Conservation (phyloP, 164 flowering plant genomes). For the Taxillus chinensis region DNA sequence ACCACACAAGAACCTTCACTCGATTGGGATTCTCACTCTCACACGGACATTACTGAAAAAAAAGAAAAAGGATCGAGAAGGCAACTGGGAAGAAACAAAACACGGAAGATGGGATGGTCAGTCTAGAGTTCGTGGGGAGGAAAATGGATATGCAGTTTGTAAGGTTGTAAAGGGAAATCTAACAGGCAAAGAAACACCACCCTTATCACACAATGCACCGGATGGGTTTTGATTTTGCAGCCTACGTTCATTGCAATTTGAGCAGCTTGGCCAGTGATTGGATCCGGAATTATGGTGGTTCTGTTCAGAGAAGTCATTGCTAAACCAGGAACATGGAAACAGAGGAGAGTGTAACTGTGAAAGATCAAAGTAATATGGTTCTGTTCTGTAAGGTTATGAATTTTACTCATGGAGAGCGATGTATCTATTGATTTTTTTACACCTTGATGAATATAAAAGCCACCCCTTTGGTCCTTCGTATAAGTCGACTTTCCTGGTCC, state of each 20-base stretch:
- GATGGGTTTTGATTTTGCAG: constrained; percentile 44
- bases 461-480: too few relatives aligned
- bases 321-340: too few relatives aligned
- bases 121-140: constrained; percentile 3
- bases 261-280: constrained; percentile 49
- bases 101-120: constrained; percentile 4
- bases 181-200: constrained; percentile 6
- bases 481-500: too few relatives aligned
- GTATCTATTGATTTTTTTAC: too few relatives aligned
- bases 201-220: constrained; percentile 24
- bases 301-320: background rate
- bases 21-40: constrained; percentile 45
- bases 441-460: too few relatives aligned
- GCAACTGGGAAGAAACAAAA: constrained; percentile 18
- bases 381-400: too few relatives aligned
- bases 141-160: constrained; percentile 4
- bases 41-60: constrained; percentile 9
- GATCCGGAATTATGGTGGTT: constrained; percentile 21
- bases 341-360: too few relatives aligned
- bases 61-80: constrained; percentile 44
- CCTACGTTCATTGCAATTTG: constrained; percentile 34
- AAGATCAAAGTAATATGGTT: too few relatives aligned
- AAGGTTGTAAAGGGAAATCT: constrained; percentile 5
- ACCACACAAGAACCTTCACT: constrained; percentile 23
- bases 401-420: too few relatives aligned